phyloP scores from a whole-genome alignment of 441 rosid genomes.

The Jatropha multifida region DNA sequence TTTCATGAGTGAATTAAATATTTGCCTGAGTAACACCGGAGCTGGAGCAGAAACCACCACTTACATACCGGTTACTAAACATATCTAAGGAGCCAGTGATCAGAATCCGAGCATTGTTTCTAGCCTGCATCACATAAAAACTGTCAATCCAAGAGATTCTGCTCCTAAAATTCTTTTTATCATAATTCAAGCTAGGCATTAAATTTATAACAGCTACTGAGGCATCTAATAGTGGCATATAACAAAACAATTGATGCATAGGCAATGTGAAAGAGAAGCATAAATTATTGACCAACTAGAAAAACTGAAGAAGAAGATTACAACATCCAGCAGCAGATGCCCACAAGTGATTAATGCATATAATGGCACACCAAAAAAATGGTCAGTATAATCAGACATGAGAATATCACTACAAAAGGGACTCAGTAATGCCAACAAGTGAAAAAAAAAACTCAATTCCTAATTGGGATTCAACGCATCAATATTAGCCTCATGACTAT shows the following conservation, averaged over 20 bases:
- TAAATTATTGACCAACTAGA: background rate
- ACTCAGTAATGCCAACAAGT: background rate
- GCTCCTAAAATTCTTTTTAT: background rate
- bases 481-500: background rate
- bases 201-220: background rate
- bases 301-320: background rate
- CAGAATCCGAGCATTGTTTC: constrained; percentile 85
- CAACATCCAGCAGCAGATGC: too few species aligned
- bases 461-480: background rate
- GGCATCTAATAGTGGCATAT: background rate
- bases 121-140: constrained; percentile 53
- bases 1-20: constrained; percentile 20
- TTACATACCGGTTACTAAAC: constrained; percentile 63
- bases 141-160: constrained; percentile 19
- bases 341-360: background rate
- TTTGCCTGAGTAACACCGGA: background rate
- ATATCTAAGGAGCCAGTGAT: constrained; percentile 71
- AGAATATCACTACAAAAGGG: background rate
- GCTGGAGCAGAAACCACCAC: constrained; percentile 6
- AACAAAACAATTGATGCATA: background rate
- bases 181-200: background rate
- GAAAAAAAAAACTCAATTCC: background rate
- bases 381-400: background rate
- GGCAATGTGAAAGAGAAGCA: background rate
- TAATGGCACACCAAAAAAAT: background rate